Evolutionary conservation across 345 rosid genomes (phyloP), one percentile per base, ranked within the genome.

Genomic region (Rhodamnia argentea): DNA sequence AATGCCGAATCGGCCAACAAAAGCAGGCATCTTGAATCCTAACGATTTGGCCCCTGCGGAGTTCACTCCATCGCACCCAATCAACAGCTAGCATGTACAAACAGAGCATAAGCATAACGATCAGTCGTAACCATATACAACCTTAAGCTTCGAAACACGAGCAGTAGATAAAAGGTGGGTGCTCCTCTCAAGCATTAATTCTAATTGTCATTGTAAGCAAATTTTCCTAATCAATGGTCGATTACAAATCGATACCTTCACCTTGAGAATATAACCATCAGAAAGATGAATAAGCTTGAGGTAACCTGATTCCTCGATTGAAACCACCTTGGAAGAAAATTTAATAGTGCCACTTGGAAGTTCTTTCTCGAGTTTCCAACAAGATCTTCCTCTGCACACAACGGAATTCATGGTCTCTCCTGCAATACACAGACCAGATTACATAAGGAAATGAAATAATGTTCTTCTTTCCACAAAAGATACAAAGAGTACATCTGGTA

Each of bases 51-150:
- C 92, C 87, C 91, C 93, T 70, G 90, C 90, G 5, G 98, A 94
- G 85, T 94, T 91, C 83, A 93, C 93, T 52, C 97, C 97, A 81
- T 94, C 97, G 81, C 96, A 92, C 85, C 98, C 97, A 60, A 96
- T 87, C 91, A 94, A 88, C 85, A 92, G 92, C 96, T 93, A 76
- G 55, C 87, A 88, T 87, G 23, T 8, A 18, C 78, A 32, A 32
- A 32, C 44, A 32, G 76, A 64, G 84, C 4, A 50, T 29, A n/a
- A 52, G 20, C 54, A 52, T 52, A 15, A 26, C 26, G 32, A 84
- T 50, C 10, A 70, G 22, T 70, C 12, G 47, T 7, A 82, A 81
- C 42, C 27, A 12, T 10, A 52, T 26, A 53, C 22, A 29, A 13
- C 76, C 44, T 13, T 40, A 64, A 27, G 42, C n/a, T 27, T 64